Percentiles rank a stretch among this genome's conserved stretches.
Evolutionary conservation across 2,329 filamentous ascomycete species (phyloP).

Genomic region (Akanthomyces dipterigenus): DNA sequence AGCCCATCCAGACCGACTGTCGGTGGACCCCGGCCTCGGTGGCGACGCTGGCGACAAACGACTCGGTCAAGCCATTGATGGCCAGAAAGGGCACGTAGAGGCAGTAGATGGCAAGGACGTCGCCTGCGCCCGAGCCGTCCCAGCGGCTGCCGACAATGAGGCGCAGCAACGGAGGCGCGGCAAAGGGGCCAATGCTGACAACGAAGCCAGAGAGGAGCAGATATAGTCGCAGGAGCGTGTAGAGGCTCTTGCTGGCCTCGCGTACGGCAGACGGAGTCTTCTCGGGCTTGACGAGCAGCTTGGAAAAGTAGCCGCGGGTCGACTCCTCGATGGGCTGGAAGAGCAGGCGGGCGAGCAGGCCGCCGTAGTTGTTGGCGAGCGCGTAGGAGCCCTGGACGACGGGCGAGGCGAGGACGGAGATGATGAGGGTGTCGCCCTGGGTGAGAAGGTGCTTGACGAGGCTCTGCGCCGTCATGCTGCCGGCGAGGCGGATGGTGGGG

Average conservation of each 20-base stretch:
- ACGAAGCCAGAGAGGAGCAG: slow-evolving; percentile 63
- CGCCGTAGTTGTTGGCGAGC: slow-evolving; percentile 89
- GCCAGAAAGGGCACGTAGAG: slow-evolving; percentile 91
- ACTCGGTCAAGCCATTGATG: slow-evolving; percentile 84
- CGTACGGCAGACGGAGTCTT: slow-evolving; percentile 23
- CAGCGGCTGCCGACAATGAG: slow-evolving; percentile 73
- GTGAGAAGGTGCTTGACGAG: slow-evolving; percentile 89
- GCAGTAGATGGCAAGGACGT: slow-evolving; percentile 73
- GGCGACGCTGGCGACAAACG: slow-evolving; percentile 85
- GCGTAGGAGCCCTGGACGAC: slow-evolving; percentile 86
- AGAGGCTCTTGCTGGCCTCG: slow-evolving; percentile 47
- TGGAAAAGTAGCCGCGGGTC: slow-evolving; percentile 82
- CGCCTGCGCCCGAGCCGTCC: slow-evolving; percentile 64
- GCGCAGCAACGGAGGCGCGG: slow-evolving; percentile 66
- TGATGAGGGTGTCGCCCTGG: slow-evolving; percentile 86
- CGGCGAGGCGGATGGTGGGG: slow-evolving; percentile 63
- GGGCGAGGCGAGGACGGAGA: slow-evolving; percentile 69
- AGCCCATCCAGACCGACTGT: slow-evolving; percentile 79
- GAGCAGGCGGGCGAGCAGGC: slow-evolving; percentile 77
- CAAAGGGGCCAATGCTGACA: slow-evolving; percentile 63
- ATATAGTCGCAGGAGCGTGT: slow-evolving; percentile 65
- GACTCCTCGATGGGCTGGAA: slow-evolving; percentile 96
- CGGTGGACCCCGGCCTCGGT: slow-evolving; percentile 64
- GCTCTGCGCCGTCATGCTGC: slow-evolving; percentile 82
- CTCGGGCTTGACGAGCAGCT: slow-evolving; percentile 50